Conservation (phyloP, 2,329 filamentous ascomycete genomes). For the Penicillium sp. region DNA sequence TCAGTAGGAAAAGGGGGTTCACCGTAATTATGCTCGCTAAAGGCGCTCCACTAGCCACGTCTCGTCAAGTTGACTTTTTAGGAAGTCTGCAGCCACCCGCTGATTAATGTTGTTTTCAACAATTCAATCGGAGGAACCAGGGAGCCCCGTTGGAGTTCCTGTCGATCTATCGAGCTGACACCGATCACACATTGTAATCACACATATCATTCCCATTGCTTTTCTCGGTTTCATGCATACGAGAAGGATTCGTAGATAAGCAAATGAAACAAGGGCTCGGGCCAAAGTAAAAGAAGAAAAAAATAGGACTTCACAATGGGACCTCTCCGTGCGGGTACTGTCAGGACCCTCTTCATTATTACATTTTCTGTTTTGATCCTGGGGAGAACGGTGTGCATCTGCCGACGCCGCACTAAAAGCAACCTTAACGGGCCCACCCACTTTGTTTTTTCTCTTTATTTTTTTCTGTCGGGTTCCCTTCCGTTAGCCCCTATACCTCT, state of each 20-base stretch:
- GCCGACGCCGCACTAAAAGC: slow-evolving; percentile 24
- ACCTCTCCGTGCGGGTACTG: too few relatives aligned
- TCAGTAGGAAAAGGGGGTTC: slow-evolving; percentile 9
- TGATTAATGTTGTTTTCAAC: slow-evolving; percentile 45
- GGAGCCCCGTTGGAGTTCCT: slow-evolving; percentile 4
- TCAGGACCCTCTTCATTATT: neutral
- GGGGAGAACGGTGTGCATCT: slow-evolving; percentile 20
- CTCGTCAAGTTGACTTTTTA: slow-evolving; percentile 17
- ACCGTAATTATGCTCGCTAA: slow-evolving; percentile 23
- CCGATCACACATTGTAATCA: neutral
- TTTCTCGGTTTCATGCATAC: neutral
- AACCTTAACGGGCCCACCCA: slow-evolving; percentile 23
- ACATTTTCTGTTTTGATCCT: neutral
- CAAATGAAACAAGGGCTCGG: neutral
- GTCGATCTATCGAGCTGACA: slow-evolving; percentile 1
- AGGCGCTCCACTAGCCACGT: slow-evolving; percentile 22
- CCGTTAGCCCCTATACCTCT: neutral
- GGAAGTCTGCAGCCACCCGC: slow-evolving; percentile 47
- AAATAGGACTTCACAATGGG: too few relatives aligned
- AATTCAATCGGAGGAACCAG: slow-evolving; percentile 47
- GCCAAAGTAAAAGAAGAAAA: neutral
- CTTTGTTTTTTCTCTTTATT: neutral
- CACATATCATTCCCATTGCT: neutral
- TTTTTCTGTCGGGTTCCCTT: neutral
- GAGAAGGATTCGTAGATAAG: neutral